Conservation (phyloP, 1,284 basidiomycete genomes). For the Malassezia equina region DNA sequence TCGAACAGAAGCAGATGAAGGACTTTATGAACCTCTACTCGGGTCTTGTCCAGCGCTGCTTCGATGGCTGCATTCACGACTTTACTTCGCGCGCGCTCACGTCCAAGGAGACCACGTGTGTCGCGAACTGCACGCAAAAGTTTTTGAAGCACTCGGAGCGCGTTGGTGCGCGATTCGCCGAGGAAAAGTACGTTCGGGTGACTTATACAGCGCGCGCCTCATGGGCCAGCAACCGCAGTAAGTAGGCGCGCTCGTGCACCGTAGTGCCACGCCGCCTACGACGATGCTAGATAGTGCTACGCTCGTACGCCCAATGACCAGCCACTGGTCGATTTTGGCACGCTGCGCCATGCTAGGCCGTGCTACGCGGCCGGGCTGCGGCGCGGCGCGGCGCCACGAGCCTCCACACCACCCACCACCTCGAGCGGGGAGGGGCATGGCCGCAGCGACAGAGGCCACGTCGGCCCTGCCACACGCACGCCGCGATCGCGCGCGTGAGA, state of each 20-base stretch:
- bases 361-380: too few relatives aligned
- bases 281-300: too few relatives aligned
- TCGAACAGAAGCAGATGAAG: conserved; percentile 67
- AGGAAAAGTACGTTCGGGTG: conserved; percentile 38
- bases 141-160: conserved; percentile 95
- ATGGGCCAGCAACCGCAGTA: conserved; percentile 16
- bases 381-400: too few relatives aligned
- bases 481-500: conserved; percentile 2
- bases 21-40: conserved; percentile 94
- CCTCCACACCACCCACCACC: not conserved
- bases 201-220: conserved; percentile 13
- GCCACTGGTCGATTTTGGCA: too few relatives aligned
- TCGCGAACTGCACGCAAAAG: conserved; percentile 67
- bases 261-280: not conserved
- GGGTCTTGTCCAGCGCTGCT: conserved; percentile 89
- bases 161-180: conserved; percentile 70
- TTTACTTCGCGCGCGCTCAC: conserved; percentile 89
- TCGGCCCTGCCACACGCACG: not conserved
- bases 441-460: not conserved
- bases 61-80: conserved; percentile 87
- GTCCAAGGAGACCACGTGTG: conserved; percentile 66
- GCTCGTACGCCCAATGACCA: too few relatives aligned
- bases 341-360: too few relatives aligned
- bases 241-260: not conserved
- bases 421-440: not conserved